Base-by-base conservation (phyloP, 23 red algal species). In the Pyropia yezoensis region DNA sequence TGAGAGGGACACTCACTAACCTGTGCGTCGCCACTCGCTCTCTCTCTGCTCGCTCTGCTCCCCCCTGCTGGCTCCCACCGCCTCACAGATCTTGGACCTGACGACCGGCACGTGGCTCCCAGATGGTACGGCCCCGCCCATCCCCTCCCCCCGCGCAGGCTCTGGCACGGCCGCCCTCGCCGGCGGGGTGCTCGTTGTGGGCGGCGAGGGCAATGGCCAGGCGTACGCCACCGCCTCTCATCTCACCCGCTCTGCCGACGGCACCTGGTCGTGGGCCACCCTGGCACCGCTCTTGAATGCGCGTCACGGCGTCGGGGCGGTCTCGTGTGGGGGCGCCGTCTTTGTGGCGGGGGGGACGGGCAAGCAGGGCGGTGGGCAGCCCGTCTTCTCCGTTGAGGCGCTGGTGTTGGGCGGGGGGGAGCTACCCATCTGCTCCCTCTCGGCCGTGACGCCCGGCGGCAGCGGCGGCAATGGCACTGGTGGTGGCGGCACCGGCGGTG, bases 131-230 rank as follows among this genome's bases (percentile, higher is more conserved):
- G 21, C 60, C 16, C 49, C 70, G 0, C 56, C 67, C 32, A 56
- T 87, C 54, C 63, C 71, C 39, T 54, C 70, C 34, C 82, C 82
- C 24, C 70, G 82, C 20, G 82, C 71, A 0, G 82, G 71, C 19
- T 64, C 82, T 8, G 49, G 63, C 9, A 52, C 82, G 21, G 50
- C 72, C 16, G 33, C 52, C 32, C 65, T 61, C 27, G 82, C 47
- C 53, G 63, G 57, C 11, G 59, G 21, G 12, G 63, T 76, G 23
- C 62, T 69, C 29, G 33, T 76, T 12, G 67, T 75, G 27, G 82
- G 82, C 7, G 82, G 82, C 45, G 82, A 87, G 52, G 70, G 82
- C 18, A 63, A 68, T 23, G 64, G 71, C 49, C 57, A 72, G 33
- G 82, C 82, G 5, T 65, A 76, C 27, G 47, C 68, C 2, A 64